Percentiles rank a stretch among this genome's conserved stretches.
Evolutionary conservation across 176 grass and related monocot genomes (phyloP).

Genomic region (Musa acuminata): DNA sequence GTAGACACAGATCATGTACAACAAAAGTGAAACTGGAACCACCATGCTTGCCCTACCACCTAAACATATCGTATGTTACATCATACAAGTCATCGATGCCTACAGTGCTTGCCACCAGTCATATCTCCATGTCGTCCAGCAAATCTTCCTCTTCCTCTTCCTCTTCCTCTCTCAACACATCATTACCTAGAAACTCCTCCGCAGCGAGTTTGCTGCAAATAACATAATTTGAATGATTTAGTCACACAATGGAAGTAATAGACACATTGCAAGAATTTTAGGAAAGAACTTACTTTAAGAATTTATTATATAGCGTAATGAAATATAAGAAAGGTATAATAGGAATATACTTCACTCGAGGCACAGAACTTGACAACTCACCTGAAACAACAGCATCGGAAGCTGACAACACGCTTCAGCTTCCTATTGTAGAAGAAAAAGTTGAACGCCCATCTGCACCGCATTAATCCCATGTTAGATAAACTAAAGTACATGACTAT

Average conservation of each 20-base stretch:
- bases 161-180: slow-evolving; percentile 20
- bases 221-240: neutral
- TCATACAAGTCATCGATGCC: no score
- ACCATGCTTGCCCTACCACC: no score
- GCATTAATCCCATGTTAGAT: slow-evolving; percentile 6
- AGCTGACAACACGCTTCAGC: slow-evolving; percentile 82
- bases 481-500: neutral
- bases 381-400: slow-evolving; percentile 86
- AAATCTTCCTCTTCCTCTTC: slow-evolving; percentile 42
- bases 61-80: no score
- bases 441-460: slow-evolving; percentile 81
- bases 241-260: neutral
- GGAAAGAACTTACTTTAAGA: no score
- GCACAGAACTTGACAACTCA: slow-evolving; percentile 13
- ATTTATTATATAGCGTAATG: neutral
- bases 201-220: slow-evolving; percentile 46
- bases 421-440: slow-evolving; percentile 97
- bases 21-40: no score
- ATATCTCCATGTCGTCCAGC: slow-evolving; percentile 81
- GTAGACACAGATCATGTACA: no score
- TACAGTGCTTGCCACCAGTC: slow-evolving; percentile 12
- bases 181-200: slow-evolving; percentile 45
- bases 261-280: neutral
- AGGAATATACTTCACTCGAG: neutral
- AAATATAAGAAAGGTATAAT: neutral